A percentile compares a stretch with the other conserved stretches of the same genome.
These are phyloP conservation scores for Pulveroboletus sp. DNA, from an alignment of 768 basidiomycete genomes.

Conservation along the genomic window DNA sequence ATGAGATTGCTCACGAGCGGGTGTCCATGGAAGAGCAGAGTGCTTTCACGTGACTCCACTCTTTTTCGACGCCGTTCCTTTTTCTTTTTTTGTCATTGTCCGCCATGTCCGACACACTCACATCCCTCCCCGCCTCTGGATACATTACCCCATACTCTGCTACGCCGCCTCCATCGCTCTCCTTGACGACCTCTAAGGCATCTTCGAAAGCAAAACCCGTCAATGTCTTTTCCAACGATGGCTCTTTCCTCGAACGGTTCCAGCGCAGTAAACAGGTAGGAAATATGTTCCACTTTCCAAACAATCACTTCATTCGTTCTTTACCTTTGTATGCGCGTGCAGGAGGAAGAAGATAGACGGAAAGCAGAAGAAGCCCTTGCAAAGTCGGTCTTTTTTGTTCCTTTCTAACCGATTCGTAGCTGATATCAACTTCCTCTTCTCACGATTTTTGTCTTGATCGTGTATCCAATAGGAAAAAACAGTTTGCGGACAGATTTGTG, in stretches of 20 bases:
- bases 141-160: not conserved
- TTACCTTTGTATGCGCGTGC: not conserved
- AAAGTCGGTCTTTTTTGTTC: conserved; percentile 36
- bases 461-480: conserved; percentile 43
- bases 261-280: conserved; percentile 33
- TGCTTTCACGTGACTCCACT: too few relatives aligned
- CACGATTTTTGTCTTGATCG: not conserved
- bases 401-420: not conserved
- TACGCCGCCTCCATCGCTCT: not conserved
- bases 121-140: not conserved
- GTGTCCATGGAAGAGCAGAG: too few relatives aligned
- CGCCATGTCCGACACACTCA: conserved; percentile 9
- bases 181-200: conserved; percentile 13
- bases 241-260: conserved; percentile 56
- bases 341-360: conserved; percentile 59
- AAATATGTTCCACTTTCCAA: not conserved
- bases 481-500: conserved; percentile 60
- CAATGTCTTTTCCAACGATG: conserved; percentile 67
- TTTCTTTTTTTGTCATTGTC: not conserved
- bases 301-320: not conserved
- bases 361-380: conserved; percentile 47
- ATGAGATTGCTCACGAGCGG: too few relatives aligned
- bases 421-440: not conserved
- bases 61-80: not conserved
- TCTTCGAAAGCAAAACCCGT: conserved; percentile 39